phyloP scores from a whole-genome alignment of 2,329 filamentous ascomycete species.

The Aspergillus latus region DNA sequence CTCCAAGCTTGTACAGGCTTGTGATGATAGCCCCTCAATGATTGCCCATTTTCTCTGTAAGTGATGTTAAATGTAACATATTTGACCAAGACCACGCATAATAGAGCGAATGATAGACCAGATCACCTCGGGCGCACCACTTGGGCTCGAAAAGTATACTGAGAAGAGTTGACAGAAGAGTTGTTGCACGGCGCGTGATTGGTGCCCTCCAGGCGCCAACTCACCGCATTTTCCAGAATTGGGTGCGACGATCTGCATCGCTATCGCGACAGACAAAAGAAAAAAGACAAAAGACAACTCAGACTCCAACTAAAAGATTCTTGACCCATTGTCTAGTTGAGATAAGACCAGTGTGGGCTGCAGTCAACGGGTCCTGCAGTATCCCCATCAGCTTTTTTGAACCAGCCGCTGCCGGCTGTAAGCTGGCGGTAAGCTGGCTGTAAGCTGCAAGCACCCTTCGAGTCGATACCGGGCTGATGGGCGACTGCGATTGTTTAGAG shows the following conservation, averaged over 20 bases:
- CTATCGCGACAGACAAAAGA: background rate
- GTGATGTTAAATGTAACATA: too few species aligned
- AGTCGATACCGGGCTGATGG: background rate
- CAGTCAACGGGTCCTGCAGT: conserved; percentile 2
- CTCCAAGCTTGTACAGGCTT: background rate
- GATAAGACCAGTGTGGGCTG: background rate
- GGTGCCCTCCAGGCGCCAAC: conserved; percentile 16
- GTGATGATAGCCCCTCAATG: background rate
- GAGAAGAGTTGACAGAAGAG: background rate
- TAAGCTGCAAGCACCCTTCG: background rate
- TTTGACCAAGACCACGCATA: background rate
- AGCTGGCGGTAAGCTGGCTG: background rate
- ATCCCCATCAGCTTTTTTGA: background rate
- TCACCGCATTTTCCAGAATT: conserved; percentile 18
- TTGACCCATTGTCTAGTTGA: conserved; percentile 2
- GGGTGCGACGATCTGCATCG: conserved; percentile 4
- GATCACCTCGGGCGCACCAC: background rate
- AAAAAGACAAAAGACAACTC: conserved; percentile 1
- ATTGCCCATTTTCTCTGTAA: too few species aligned
- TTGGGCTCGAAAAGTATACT: conserved; percentile 8
- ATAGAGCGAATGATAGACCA: background rate
- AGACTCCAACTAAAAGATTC: background rate
- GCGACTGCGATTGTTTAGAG: conserved; percentile 6
- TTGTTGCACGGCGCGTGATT: conserved; percentile 11
- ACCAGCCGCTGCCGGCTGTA: background rate